Conservation (phyloP, 1,139 yeast species). For the Zygoascus sp. region DNA sequence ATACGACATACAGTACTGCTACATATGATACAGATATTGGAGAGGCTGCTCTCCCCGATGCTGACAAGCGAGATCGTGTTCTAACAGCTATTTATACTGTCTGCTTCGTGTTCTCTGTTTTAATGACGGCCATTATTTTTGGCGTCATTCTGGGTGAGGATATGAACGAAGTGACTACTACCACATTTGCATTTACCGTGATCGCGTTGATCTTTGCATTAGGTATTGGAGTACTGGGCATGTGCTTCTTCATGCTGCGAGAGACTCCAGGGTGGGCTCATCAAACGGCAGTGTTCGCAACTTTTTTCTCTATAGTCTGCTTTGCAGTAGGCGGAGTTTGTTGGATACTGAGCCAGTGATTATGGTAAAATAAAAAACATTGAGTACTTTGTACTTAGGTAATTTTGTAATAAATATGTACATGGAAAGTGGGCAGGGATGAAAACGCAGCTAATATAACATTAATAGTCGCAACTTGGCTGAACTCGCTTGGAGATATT, state of each 20-base stretch:
- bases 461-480: no score
- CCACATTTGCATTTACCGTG: conserved; percentile 27
- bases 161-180: conserved; percentile 26
- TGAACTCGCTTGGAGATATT: no score
- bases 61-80: conserved; percentile 43
- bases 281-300: conserved; percentile 37
- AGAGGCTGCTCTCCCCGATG: conserved; percentile 5
- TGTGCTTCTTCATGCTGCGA: conserved; percentile 41
- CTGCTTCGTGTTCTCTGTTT: conserved; percentile 40
- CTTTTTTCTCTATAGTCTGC: conserved; percentile 40
- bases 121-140: conserved; percentile 45
- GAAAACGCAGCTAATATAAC: no score
- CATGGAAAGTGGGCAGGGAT: neutral
- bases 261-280: conserved; percentile 40
- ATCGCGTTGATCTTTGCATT: conserved; percentile 38
- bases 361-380: no score
- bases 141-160: conserved; percentile 43
- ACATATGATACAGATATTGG: conserved; percentile 11
- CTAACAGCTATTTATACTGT: conserved; percentile 45
- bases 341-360: conserved; percentile 24
- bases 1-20: conserved; percentile 11
- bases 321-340: conserved; percentile 46
- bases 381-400: no score
- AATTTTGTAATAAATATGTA: conserved; percentile 8
- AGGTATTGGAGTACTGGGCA: conserved; percentile 36